These are phyloP conservation scores for Aspergillus transmontanensis DNA, from an alignment of 2,329 filamentous ascomycete genomes.

Conservation along the genomic window DNA sequence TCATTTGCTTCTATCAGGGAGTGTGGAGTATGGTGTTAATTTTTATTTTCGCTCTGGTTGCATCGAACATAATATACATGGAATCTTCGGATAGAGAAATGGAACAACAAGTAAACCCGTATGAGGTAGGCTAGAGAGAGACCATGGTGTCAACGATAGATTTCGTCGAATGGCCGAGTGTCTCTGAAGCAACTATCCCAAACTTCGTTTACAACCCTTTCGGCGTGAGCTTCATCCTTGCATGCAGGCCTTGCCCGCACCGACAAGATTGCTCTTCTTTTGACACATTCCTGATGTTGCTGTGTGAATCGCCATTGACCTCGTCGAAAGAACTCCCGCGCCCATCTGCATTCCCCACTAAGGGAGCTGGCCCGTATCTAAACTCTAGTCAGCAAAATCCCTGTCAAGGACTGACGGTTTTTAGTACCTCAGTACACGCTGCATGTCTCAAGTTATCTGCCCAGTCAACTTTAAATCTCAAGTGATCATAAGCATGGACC, in stretches of 20 bases:
- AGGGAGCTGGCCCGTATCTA: conserved; percentile 91
- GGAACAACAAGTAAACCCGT: background rate
- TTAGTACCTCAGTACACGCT: conserved; percentile 83
- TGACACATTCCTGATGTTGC: conserved; percentile 92
- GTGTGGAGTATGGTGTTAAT: conserved; percentile 5
- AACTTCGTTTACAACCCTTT: conserved; percentile 91
- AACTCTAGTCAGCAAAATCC: conserved; percentile 12
- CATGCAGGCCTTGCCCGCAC: conserved; percentile 77
- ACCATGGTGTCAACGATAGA: conserved; percentile 65
- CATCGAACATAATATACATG: conserved; percentile 20
- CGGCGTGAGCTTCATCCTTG: conserved; percentile 82
- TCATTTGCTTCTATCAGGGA: background rate
- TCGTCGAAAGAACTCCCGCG: conserved; percentile 79
- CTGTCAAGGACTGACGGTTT: background rate
- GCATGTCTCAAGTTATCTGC: conserved; percentile 80
- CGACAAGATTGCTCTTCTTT: conserved; percentile 76
- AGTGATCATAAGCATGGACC: conserved; percentile 93
- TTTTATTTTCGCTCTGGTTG: background rate
- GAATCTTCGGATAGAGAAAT: background rate
- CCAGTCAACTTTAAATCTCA: conserved; percentile 89
- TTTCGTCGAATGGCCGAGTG: conserved; percentile 93
- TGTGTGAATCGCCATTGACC: conserved; percentile 87
- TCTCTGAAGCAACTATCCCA: conserved; percentile 97
- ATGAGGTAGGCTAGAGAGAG: conserved; percentile 3
- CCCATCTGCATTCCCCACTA: conserved; percentile 91